phyloP scores from a whole-genome alignment of 1,284 basidiomycete genomes.

The Mrakiaceae sp. region DNA sequence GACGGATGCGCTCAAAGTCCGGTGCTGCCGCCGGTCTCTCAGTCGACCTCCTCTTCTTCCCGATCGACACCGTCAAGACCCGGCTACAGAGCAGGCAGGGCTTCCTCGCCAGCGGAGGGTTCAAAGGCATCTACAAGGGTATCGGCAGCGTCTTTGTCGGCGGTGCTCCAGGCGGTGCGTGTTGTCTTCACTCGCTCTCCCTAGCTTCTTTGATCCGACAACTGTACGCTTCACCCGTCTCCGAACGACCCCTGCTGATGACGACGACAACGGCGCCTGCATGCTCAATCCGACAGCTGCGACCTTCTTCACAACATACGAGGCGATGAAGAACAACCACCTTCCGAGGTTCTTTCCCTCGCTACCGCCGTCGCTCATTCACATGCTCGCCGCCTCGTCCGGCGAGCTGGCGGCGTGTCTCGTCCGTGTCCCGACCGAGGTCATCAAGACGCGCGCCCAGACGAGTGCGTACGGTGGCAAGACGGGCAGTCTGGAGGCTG shows the following conservation, averaged over 20 bases:
- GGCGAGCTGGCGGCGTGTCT: slow-evolving; percentile 69
- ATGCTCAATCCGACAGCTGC: slow-evolving; percentile 50
- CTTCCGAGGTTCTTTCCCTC: slow-evolving; percentile 1
- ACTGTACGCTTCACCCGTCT: neutral
- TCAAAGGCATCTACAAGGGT: slow-evolving; percentile 86
- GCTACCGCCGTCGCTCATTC: slow-evolving; percentile 25
- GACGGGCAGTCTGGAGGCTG: slow-evolving; percentile 29
- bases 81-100: slow-evolving; percentile 81
- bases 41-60: slow-evolving; percentile 91
- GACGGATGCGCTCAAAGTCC: slow-evolving; percentile 42
- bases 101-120: slow-evolving; percentile 75
- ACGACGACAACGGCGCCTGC: no score
- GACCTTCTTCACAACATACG: slow-evolving; percentile 90
- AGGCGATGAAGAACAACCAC: slow-evolving; percentile 60
- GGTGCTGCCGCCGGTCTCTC: slow-evolving; percentile 78
- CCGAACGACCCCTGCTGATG: neutral
- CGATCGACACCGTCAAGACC: slow-evolving; percentile 94
- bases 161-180: slow-evolving; percentile 84
- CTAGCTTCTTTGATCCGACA: neutral
- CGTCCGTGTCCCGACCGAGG: slow-evolving; percentile 86
- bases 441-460: slow-evolving; percentile 78
- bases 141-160: slow-evolving; percentile 91
- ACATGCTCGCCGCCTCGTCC: slow-evolving; percentile 34
- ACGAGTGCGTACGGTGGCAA: slow-evolving; percentile 52
- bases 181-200: neutral